A percentile compares a stretch with the other conserved stretches of the same genome.
Evolutionary conservation across 352 stramenopile species (phyloP).

Genomic region (Globisporangium viniferum): DNA sequence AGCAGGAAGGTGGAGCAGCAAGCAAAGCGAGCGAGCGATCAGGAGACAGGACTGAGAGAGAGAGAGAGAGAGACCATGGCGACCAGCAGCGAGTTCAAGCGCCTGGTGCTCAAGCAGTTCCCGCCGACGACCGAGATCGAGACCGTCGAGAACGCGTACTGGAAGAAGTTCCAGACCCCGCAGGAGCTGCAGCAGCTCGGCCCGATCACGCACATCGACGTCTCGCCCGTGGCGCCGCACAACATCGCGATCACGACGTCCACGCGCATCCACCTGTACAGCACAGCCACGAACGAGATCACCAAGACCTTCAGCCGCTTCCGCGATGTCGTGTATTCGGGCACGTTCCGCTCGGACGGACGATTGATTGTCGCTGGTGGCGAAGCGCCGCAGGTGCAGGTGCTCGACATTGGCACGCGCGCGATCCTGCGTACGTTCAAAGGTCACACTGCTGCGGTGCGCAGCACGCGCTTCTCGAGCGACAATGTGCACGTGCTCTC

Average conservation of each 20-base stretch:
- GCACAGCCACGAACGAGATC: slow-evolving; percentile 76
- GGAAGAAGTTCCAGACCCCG: slow-evolving; percentile 85
- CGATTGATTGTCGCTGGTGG: slow-evolving; percentile 85
- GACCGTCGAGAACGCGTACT: slow-evolving; percentile 82
- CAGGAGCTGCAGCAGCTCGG: slow-evolving; percentile 84
- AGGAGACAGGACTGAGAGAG: neutral
- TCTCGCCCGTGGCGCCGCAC: slow-evolving; percentile 71
- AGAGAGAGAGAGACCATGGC: slow-evolving; percentile 30
- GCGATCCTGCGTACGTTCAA: slow-evolving; percentile 86
- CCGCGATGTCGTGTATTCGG: slow-evolving; percentile 84
- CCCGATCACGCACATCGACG: slow-evolving; percentile 82
- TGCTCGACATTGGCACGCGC: slow-evolving; percentile 84
- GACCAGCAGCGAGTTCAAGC: slow-evolving; percentile 80
- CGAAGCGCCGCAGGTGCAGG: slow-evolving; percentile 71
- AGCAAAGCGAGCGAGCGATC: neutral
- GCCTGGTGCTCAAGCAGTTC: slow-evolving; percentile 87
- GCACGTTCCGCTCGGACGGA: slow-evolving; percentile 84
- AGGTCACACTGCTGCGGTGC: slow-evolving; percentile 77
- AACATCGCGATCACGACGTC: slow-evolving; percentile 87
- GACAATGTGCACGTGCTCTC: slow-evolving; percentile 88
- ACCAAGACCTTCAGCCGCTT: slow-evolving; percentile 89
- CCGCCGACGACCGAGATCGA: slow-evolving; percentile 70
- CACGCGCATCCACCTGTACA: slow-evolving; percentile 86
- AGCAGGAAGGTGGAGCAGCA: neutral
- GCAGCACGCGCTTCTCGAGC: slow-evolving; percentile 71